Base-by-base conservation (phyloP, 2,329 filamentous ascomycete species). In the Fusarium foetens region DNA sequence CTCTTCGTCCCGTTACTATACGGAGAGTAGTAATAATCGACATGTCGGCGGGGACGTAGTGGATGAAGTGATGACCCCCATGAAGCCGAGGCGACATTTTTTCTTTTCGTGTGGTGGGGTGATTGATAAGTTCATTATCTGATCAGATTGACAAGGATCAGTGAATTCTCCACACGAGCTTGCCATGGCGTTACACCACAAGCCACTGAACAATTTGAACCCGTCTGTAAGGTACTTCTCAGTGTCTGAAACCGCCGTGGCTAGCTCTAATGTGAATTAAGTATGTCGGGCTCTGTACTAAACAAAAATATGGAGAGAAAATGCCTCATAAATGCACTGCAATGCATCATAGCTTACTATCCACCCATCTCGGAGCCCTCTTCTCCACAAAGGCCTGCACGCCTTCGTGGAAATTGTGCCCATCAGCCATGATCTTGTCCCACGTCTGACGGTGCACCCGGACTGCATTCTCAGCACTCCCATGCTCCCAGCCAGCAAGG, bases 351-450 rank as follows among this genome's bases (percentile, higher is more conserved):
- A 90, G 70, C 77, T 89, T 89, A 77, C 87, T 89, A 66, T 87
- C 83, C 70, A 84, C 86, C 91, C 91, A 94, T 49, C 82, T 83
- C 1, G 92, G 89, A 79, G 87, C 86, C 77, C 91, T 86, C 84
- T 90, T 93, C 84, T 93, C 91, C 33, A 91, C 89, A 83, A 94
- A 94, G 58, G 91, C 92, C 79, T 78, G 85, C 35, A 94, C 83
- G 0, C 92, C 92, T 81, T 94, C 92, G 52, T 86, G 86, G 78
- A 93, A 89, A 80, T 94, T 94, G 73, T 91, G 89, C 0, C 89
- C 90, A 10, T 83, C 84, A 71, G 90, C 83, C 60, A 94, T 84
- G 66, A 84, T 83, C 57, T 83, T 83, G 75, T 88, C 89, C 86
- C 89, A 89, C 7, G 70, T 75, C 57, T 76, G 73, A 38, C 85